Evolutionary conservation across 257 asterid genomes (phyloP), one percentile per base, ranked within the genome.

Genomic region (Rauvolfia tetraphylla): DNA sequence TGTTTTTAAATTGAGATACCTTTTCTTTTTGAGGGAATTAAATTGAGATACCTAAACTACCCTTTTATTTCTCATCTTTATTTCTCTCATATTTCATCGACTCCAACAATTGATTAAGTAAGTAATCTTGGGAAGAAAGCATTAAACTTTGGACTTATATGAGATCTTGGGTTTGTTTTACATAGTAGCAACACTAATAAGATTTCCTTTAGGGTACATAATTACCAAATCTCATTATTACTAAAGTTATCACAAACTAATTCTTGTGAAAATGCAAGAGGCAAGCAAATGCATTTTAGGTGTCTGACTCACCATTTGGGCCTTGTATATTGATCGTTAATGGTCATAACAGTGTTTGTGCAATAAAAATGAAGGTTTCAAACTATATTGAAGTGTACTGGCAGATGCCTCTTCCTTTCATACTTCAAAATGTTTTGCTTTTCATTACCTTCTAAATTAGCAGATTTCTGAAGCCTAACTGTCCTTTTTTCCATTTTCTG

Each of bases 401-500:
- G 4, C 13, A 41, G 59, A 27, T 41, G 70, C 71, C 25, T 7
- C 57, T 7, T 23, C 38, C 22, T 27, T 72, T 36, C 29, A 48
- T 18, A 67, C 22, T 42, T 34, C 62, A 42, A n/a, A 42, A 31
- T 70, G 5, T 23, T 0, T 51, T 12, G 29, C 51, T 17, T 62
- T 56, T 57, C 23, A 56, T 59, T 31, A 27, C 27, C 54, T 58
- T 78, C 65, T 59, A 25, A 53, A 71, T 78, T 59, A 44, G 71
- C 72, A 69, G 25, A 23, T 25, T 56, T 63, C 68, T 34, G 3
- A 49, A 57, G 59, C 27, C 73, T 56, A 68, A 68, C 67, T 34
- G 41, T 70, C 31, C 51, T 66, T 69, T 72, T 41, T 77, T 72
- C 68, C n/a, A 46, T 79, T 81, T 75, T 74, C 76, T 78, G 68